phyloP scores from a whole-genome alignment of 1,284 basidiomycete genomes.

The Rhodotorula sp. region DNA sequence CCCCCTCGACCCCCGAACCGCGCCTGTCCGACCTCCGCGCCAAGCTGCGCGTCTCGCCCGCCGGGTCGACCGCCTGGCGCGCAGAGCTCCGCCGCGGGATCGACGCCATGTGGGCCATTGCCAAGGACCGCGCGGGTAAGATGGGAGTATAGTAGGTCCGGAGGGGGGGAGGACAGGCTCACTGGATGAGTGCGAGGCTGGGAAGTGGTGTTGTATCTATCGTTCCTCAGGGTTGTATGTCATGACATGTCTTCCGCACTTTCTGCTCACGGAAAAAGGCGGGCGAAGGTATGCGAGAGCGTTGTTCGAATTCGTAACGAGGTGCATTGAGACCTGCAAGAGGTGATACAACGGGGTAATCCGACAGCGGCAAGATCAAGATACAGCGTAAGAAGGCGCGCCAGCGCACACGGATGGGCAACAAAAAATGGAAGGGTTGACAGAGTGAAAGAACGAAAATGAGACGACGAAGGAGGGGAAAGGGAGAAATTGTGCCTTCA shows the following conservation, averaged over 20 bases:
- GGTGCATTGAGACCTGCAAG: too few relatives aligned
- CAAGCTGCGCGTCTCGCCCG: slow-evolving; percentile 45
- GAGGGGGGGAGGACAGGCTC: neutral
- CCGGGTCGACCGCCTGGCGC: slow-evolving; percentile 56
- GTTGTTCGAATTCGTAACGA: neutral
- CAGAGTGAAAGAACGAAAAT: neutral
- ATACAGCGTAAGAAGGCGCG: neutral
- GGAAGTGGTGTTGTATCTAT: neutral
- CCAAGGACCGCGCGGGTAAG: slow-evolving; percentile 59
- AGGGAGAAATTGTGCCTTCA: neutral
- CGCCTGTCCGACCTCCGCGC: slow-evolving; percentile 51
- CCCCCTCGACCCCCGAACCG: slow-evolving; percentile 50
- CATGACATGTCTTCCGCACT: neutral
- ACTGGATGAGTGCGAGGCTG: neutral
- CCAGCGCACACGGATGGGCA: neutral
- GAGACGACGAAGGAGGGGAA: neutral
- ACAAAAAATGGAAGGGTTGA: neutral
- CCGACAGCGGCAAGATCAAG: neutral
- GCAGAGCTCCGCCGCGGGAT: slow-evolving; percentile 70
- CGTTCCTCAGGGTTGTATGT: neutral
- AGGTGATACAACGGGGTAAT: neutral
- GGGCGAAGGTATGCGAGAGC: neutral
- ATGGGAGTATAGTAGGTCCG: slow-evolving; percentile 18
- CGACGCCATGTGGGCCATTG: slow-evolving; percentile 71
- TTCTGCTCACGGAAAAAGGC: neutral